Evolutionary conservation across 495 filamentous ascomycete species (phyloP), one percentile per base, ranked within the genome.

Genomic region (Aspergillus panamensis): DNA sequence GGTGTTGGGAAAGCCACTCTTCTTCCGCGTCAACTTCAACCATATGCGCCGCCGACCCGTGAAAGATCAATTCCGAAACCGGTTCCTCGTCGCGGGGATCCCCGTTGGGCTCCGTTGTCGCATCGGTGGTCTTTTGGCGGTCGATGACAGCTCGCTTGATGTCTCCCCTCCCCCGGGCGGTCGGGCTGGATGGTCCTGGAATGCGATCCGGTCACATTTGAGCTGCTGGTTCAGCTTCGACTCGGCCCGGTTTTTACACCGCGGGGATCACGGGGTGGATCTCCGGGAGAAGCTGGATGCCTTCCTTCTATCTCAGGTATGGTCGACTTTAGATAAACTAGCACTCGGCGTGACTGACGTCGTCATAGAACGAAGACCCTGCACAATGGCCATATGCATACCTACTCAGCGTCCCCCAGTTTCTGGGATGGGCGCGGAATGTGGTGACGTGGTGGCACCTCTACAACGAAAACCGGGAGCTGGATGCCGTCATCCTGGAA

Each of bases 361-460:
- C 1, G 4, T 3, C 6, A 42, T n/a, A 58, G 60, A 52, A 55
- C 8, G 55, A 58, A 29, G 55, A 58, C 29, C 55, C 60, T 7
- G 17, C 43, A 16, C 55, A 66, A 25, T 68, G 63, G 63, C 82
- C 85, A 6, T 74, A 82, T 66, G 85, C 84, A 8, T 92, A 91
- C 67, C 69, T 92, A 39, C 71, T 88, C 30, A 86, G 87, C 13
- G 84, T 87, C 6, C 83, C 89, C 12, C 76, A 78, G 25, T 87
- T 90, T 57, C 68, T 89, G 5, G 84, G 86, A 14, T 89, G 88
- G 65, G 82, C 82, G 14, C 89, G 89, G 69, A 91, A 89, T 61
- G 88, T 87, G 0, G 86, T 90, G 13, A 90, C 85, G 8, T 89
- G 91, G 69, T 93, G 89, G 85, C 91, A 92, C 59, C 75, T 93